phyloP scores from a whole-genome alignment of 2,329 filamentous ascomycete genomes.

The Pseudopithomyces chartarum region DNA sequence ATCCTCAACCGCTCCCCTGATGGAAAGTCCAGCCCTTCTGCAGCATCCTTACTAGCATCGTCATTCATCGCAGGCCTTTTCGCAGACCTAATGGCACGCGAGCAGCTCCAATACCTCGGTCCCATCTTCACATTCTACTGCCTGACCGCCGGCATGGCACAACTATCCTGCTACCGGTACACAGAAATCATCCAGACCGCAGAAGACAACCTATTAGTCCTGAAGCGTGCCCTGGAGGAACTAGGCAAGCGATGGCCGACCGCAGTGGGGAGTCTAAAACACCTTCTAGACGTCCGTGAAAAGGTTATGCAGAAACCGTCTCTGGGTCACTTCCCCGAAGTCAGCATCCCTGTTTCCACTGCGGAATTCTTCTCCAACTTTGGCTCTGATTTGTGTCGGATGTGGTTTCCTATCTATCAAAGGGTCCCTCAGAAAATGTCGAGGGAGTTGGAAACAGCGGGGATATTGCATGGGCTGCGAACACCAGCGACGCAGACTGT shows the following conservation, averaged over 20 bases:
- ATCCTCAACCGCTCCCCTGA: constrained; percentile 46
- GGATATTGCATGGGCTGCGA: constrained; percentile 35
- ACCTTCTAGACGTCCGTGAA: constrained; percentile 39
- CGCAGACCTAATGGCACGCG: constrained; percentile 49
- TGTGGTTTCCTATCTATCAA: constrained; percentile 33
- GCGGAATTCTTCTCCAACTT: constrained; percentile 39
- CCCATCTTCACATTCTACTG: constrained; percentile 51
- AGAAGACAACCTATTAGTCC: constrained; percentile 35
- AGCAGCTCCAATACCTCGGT: constrained; percentile 48
- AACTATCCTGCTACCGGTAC: constrained; percentile 47
- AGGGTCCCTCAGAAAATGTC: constrained; percentile 23
- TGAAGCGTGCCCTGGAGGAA: constrained; percentile 35
- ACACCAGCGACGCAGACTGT: constrained; percentile 27
- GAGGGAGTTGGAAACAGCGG: constrained; percentile 38
- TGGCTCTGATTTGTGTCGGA: constrained; percentile 38
- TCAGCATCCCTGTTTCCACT: constrained; percentile 29
- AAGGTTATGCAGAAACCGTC: constrained; percentile 33
- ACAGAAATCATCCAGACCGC: constrained; percentile 32
- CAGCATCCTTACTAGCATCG: constrained; percentile 47
- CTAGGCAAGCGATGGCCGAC: constrained; percentile 38
- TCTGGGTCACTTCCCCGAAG: constrained; percentile 33
- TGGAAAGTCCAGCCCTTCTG: constrained; percentile 31
- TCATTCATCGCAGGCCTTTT: constrained; percentile 51
- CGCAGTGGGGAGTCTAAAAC: constrained; percentile 37
- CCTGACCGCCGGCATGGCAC: constrained; percentile 46